These are phyloP conservation scores for Cladorrhinum sp. DNA, from an alignment of 2,329 filamentous ascomycete genomes.

Conservation along the genomic window DNA sequence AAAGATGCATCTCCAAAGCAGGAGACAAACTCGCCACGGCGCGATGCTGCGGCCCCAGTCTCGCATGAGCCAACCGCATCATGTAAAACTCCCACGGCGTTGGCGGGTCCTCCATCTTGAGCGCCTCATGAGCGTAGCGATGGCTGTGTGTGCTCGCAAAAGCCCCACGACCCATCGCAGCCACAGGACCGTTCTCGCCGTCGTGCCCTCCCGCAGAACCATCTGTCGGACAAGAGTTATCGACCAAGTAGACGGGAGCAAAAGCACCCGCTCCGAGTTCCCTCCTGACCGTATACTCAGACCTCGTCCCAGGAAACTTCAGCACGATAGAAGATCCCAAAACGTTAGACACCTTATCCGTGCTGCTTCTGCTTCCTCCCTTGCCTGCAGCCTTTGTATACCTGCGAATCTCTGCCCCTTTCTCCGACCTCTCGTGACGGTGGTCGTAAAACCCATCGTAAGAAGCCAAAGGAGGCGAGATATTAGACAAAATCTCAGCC, in stretches of 20 bases:
- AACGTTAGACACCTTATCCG: conserved; percentile 61
- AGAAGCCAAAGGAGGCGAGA: conserved; percentile 68
- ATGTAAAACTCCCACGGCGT: conserved; percentile 96
- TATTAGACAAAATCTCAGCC: conserved; percentile 68
- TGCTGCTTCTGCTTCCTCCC: conserved; percentile 46
- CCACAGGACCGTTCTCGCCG: conserved; percentile 43
- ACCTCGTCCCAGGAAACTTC: conserved; percentile 61
- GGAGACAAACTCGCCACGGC: conserved; percentile 74
- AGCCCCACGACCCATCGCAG: conserved; percentile 61
- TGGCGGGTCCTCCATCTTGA: conserved; percentile 92
- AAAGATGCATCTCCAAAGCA: conserved; percentile 88
- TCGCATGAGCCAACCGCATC: conserved; percentile 75
- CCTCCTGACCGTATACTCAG: conserved; percentile 73
- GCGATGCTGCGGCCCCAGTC: conserved; percentile 68
- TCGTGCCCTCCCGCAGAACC: conserved; percentile 41
- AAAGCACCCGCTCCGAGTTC: conserved; percentile 93
- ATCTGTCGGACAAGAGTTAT: conserved; percentile 57
- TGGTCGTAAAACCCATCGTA: conserved; percentile 82
- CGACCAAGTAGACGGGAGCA: conserved; percentile 89
- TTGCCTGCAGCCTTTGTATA: conserved; percentile 68
- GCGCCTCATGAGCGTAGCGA: conserved; percentile 68
- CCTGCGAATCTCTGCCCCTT: conserved; percentile 73
- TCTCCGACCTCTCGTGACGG: conserved; percentile 59
- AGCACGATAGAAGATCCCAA: conserved; percentile 61
- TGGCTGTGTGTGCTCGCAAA: conserved; percentile 51